Base-by-base conservation (phyloP, 768 basidiomycete genomes). In the Amanita pseudoporphyria region DNA sequence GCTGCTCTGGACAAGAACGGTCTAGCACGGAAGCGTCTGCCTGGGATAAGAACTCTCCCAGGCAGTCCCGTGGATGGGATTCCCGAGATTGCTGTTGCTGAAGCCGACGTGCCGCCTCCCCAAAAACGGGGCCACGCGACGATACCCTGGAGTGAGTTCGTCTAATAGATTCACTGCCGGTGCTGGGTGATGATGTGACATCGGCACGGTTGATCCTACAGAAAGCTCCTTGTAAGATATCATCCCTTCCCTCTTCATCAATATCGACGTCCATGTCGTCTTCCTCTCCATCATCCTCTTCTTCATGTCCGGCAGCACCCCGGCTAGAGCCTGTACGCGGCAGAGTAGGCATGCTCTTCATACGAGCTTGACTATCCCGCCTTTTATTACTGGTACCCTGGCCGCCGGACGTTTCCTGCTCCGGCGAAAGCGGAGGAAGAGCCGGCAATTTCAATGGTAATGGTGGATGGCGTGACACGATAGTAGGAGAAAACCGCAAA, bases 301-400 rank as follows among this genome's bases (percentile, higher is more conserved):
- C n/a, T 12, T 68, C 71, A 47, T 66, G 62, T n/a, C 58, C 62
- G 33, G 54, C 58, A 6, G 58, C 58, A 31, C 64, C 67, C 26
- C 61, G 60, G 45, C 54, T 58, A 14, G 49, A 56, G 26, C 58
- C 67, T 45, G 63, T 66, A 22, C 46, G 16, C 22, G 62, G 60
- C 32, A 61, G 53, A 22, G 74, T 78, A 28, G 82, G 82, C 66
- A 82, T 76, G 52, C 67, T 76, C 40, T 70, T 66, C 54, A 81
- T 60, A 10, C 73, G 68, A 10, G 58, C 57, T 52, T 63, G 67
- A 35, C 67, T 65, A 40, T 70, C 54, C 22, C 69, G 67, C 48
- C 56, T 58, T 14, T 35, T 53, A 44, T 62, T 59, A 32, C 57
- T 56, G 6, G 54, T 47, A 39, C 56, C 58, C n/a, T 43, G 41